Evolutionary conservation across 257 asterid species (phyloP).

Genomic region (Gynochthodes officinalis): DNA sequence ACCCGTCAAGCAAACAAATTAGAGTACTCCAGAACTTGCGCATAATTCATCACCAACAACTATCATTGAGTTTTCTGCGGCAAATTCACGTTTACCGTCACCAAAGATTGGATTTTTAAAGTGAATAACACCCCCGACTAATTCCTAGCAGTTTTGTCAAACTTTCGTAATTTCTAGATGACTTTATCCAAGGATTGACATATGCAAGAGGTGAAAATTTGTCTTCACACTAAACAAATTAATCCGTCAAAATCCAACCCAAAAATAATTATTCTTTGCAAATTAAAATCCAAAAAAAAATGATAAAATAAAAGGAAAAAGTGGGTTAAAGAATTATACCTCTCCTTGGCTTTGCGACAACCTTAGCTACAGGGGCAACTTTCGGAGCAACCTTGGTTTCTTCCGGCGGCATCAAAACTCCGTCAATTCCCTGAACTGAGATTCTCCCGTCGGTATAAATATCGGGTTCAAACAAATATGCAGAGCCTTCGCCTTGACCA

Average conservation of each 20-base stretch:
- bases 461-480: constrained; percentile 85
- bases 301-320: neutral
- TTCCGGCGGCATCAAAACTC: constrained; percentile 70
- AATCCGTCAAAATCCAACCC: neutral
- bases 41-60: neutral
- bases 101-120: too few species aligned
- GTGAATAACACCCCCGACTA: too few species aligned
- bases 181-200: neutral
- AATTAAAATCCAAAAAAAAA: neutral
- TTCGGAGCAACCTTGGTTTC: constrained; percentile 42
- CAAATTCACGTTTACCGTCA: too few species aligned
- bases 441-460: constrained; percentile 92
- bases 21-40: too few species aligned
- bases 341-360: constrained; percentile 56
- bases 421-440: constrained; percentile 91
- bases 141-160: neutral
- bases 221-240: constrained; percentile 4
- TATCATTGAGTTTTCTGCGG: neutral
- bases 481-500: constrained; percentile 68
- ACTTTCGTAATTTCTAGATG: neutral
- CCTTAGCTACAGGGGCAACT: constrained; percentile 47
- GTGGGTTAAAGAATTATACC: constrained; percentile 34
- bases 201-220: constrained; percentile 5
- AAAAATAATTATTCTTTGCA: neutral
- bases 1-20: constrained; percentile 3